Evolutionary conservation across 768 basidiomycete species (phyloP).

Genomic region (Macrocybe gigantea): DNA sequence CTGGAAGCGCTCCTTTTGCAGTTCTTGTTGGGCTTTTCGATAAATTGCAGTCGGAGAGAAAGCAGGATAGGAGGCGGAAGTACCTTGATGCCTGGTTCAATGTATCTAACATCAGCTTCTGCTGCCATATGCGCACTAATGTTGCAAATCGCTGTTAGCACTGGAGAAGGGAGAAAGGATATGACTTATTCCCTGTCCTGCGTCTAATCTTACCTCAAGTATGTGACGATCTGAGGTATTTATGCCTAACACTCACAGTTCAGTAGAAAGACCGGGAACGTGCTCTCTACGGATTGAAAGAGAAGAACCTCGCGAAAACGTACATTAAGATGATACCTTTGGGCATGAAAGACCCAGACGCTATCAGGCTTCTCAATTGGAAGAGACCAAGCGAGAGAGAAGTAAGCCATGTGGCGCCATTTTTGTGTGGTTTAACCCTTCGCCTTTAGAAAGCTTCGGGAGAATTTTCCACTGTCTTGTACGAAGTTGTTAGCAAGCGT

Average conservation of each 20-base stretch:
- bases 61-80: slow-evolving; percentile 67
- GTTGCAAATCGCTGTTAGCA: slow-evolving; percentile 35
- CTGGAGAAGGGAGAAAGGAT: slow-evolving; percentile 83
- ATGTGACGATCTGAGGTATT: slow-evolving; percentile 6
- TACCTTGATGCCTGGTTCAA: slow-evolving; percentile 75
- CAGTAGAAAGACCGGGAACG: slow-evolving; percentile 89
- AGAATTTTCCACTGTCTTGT: slow-evolving; percentile 84
- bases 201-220: slow-evolving; percentile 89
- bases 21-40: slow-evolving; percentile 70
- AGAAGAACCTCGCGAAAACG: slow-evolving; percentile 88
- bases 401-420: slow-evolving; percentile 26
- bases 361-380: slow-evolving; percentile 83
- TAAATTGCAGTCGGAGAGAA: slow-evolving; percentile 64
- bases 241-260: not conserved
- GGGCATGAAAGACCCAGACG: slow-evolving; percentile 73
- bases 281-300: slow-evolving; percentile 90
- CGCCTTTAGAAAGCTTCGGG: slow-evolving; percentile 60
- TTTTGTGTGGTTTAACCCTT: not conserved
- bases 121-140: no score
- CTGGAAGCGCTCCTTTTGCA: slow-evolving; percentile 63
- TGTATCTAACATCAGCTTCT: slow-evolving; percentile 36
- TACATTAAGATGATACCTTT: slow-evolving; percentile 90
- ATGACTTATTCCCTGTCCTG: slow-evolving; percentile 85
- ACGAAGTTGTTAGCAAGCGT: slow-evolving; percentile 80
- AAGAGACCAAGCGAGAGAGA: slow-evolving; percentile 70